A percentile compares a stretch with the other conserved stretches of the same genome.
Evolutionary conservation across 345 rosid genomes (phyloP).

Genomic region (Eucalyptus pauciflora): DNA sequence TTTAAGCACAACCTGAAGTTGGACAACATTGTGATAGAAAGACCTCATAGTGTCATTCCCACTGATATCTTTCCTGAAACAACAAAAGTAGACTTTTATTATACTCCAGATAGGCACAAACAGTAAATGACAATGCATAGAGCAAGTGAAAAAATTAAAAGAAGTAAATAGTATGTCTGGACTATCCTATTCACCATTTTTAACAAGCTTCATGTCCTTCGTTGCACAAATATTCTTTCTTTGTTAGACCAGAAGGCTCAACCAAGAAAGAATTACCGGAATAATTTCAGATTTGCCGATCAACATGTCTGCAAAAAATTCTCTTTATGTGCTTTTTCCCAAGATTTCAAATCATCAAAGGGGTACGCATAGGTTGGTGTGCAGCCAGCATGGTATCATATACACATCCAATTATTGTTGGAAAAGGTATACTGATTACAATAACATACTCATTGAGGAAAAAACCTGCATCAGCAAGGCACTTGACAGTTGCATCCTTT

Average conservation of each 20-base stretch:
- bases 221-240: neutral
- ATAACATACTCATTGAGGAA: conserved; percentile 84
- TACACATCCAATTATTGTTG: neutral
- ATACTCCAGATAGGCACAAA: neutral
- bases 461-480: conserved; percentile 89
- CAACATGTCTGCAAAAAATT: neutral
- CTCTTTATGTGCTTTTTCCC: neutral
- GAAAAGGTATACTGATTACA: neutral
- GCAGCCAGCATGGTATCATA: neutral
- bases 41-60: conserved; percentile 59
- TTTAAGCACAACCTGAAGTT: conserved; percentile 53
- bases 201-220: neutral
- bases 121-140: neutral
- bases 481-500: conserved; percentile 60
- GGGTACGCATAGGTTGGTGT: neutral
- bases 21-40: conserved; percentile 56
- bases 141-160: neutral
- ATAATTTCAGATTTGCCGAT: neutral
- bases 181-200: neutral
- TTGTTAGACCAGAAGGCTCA: too few species aligned
- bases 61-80: conserved; percentile 63
- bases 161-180: neutral
- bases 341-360: neutral
- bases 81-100: neutral
- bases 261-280: neutral